phyloP scores from a whole-genome alignment of 306 rosid genomes.

The Pachyrhizus erosus region DNA sequence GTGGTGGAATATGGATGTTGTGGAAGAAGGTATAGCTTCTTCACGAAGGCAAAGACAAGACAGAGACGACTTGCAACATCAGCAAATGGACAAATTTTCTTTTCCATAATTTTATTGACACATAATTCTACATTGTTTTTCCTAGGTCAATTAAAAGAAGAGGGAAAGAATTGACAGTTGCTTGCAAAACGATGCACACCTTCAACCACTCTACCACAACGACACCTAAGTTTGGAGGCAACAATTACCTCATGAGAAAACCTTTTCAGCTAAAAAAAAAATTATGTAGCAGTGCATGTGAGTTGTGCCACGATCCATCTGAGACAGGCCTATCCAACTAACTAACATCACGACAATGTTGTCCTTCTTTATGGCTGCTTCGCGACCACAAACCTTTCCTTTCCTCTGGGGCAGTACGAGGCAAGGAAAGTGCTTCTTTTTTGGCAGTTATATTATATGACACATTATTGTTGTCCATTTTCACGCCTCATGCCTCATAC shows the following conservation, averaged over 20 bases:
- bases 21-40: conserved; percentile 41
- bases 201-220: conserved; percentile 7
- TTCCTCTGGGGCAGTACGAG: background rate
- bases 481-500: background rate
- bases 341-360: conserved; percentile 15
- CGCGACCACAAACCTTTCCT: conserved; percentile 1
- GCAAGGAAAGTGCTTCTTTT: conserved; percentile 8
- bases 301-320: conserved; percentile 31
- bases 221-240: conserved; percentile 23
- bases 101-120: background rate
- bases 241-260: conserved; percentile 32
- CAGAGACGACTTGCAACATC: conserved; percentile 22
- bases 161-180: conserved; percentile 3
- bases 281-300: background rate
- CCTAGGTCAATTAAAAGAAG: background rate
- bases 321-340: conserved; percentile 32
- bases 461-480: background rate
- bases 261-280: background rate
- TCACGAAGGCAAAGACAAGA: conserved; percentile 19
- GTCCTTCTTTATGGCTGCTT: background rate
- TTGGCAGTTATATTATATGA: background rate
- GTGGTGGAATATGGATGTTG: background rate
- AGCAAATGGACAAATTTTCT: conserved; percentile 1
- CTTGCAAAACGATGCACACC: conserved; percentile 24
- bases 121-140: background rate